Base-by-base conservation (phyloP, 352 stramenopile genomes). In the Pythium coloratum region DNA sequence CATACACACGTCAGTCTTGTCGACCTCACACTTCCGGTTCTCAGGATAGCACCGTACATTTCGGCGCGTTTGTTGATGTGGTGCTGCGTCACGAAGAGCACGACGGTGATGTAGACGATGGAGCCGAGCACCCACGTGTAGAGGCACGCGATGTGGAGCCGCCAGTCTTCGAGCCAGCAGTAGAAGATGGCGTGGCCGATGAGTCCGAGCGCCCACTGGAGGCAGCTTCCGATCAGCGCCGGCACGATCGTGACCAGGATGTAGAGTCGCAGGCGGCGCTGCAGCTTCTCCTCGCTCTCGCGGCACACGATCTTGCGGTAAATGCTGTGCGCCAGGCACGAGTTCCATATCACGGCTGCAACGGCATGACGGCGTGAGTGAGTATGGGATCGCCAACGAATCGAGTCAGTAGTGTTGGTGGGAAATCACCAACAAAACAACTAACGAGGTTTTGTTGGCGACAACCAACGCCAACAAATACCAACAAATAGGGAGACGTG, bases 261-360 rank as follows among this genome's bases (percentile, higher is more conserved):
- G 67, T 92, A 92, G 55, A 86, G 59, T 57, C 77, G 82, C 55
- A 92, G 83, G 38, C 78, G 77, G 47, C 72, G 78, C 56, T 86
- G 81, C 28, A 91, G 78, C 51, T 74, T 61, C 26, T 76, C 76
- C 58, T 92, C 84, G 56, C 80, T 88, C 73, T 92, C 84, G 16
- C 80, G 77, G 40, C 76, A 66, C 34, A 92, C 82, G 26, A 89
- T 86, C 53, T 89, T 84, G 56, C 82, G 65, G 70, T 88, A 90
- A 49, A 92, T 82, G 53, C 84, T 89, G 36, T 92, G 80, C 24
- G 84, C 84, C 59, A 92, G 80, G 33, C 80, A 84, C 2, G 77
- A 77, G 59, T 90, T 91, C 84, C 84, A 92, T 20, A 86, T 73
- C 56, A 91, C 77, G 26, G 76, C 78, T 86, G 38, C 26, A 16